A percentile compares a stretch with the other conserved stretches of the same genome.
These are phyloP conservation scores for Pyricularia sp. DNA, from an alignment of 2,329 filamentous ascomycete genomes.

Conservation along the genomic window DNA sequence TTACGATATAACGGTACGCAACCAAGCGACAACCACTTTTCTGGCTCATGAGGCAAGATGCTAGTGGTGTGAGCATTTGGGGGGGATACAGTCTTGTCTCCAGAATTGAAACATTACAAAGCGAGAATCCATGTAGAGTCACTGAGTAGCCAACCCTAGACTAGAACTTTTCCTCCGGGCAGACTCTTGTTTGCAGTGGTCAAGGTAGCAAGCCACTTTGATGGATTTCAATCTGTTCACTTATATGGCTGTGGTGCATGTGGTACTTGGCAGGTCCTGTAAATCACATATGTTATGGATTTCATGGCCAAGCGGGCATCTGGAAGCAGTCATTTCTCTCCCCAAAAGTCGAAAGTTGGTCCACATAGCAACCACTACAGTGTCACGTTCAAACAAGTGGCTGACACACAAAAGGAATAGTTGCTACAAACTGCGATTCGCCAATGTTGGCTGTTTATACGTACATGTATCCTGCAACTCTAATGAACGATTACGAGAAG, in stretches of 20 bases:
- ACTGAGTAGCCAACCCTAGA: background rate
- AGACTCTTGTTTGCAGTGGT: background rate
- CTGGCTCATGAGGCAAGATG: background rate
- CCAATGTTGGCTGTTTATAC: too few species aligned
- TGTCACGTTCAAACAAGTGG: too few species aligned
- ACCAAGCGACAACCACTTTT: background rate
- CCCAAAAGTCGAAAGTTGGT: too few species aligned
- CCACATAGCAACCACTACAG: too few species aligned
- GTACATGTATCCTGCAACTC: background rate
- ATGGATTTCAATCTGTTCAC: background rate
- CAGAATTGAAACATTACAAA: background rate
- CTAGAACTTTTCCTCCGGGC: background rate
- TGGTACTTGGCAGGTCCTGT: too few species aligned
- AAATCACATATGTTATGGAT: too few species aligned
- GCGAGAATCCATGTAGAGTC: background rate
- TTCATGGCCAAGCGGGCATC: too few species aligned
- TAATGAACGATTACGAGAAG: background rate
- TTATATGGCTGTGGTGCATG: background rate
- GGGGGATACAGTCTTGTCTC: background rate
- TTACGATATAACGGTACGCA: background rate
- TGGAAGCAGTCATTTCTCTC: too few species aligned
- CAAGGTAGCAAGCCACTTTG: background rate
- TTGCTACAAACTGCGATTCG: background rate
- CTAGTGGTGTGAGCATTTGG: background rate
- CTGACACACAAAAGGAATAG: too few species aligned